These are phyloP conservation scores for Fusarium coffeatum DNA, from an alignment of 2,329 filamentous ascomycete genomes.

Conservation along the genomic window DNA sequence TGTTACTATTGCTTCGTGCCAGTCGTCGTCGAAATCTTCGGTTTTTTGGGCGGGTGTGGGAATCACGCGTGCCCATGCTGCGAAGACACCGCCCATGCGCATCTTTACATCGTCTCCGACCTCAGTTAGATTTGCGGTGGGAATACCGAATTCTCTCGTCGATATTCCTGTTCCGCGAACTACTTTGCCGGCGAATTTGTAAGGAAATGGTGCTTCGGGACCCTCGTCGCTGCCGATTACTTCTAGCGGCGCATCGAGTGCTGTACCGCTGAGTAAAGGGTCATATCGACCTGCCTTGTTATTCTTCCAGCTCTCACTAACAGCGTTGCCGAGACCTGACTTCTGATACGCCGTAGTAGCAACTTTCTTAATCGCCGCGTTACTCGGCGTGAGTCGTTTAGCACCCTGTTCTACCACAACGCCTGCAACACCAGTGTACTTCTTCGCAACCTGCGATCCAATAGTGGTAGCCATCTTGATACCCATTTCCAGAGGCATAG, in stretches of 20 bases:
- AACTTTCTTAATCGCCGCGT: slow-evolving; percentile 52
- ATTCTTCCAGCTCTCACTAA: slow-evolving; percentile 53
- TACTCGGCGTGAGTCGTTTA: slow-evolving; percentile 48
- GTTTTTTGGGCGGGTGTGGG: slow-evolving; percentile 46
- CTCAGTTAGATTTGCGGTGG: slow-evolving; percentile 65
- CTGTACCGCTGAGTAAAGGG: slow-evolving; percentile 48
- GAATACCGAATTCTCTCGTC: slow-evolving; percentile 57
- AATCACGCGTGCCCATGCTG: slow-evolving; percentile 69
- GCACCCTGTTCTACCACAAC: slow-evolving; percentile 56
- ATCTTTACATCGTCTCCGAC: slow-evolving; percentile 65
- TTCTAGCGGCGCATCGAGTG: slow-evolving; percentile 49
- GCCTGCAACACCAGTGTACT: slow-evolving; percentile 54
- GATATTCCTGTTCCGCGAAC: slow-evolving; percentile 58
- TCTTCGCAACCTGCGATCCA: slow-evolving; percentile 58
- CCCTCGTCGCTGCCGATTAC: slow-evolving; percentile 63
- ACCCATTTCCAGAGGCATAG: slow-evolving; percentile 74
- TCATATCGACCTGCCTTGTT: slow-evolving; percentile 54
- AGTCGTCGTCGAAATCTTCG: slow-evolving; percentile 56
- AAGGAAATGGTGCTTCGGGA: slow-evolving; percentile 64
- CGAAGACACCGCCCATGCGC: slow-evolving; percentile 70
- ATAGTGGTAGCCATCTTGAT: slow-evolving; percentile 66
- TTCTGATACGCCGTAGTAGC: slow-evolving; percentile 54
- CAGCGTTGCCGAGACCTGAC: slow-evolving; percentile 42
- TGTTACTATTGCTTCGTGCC: slow-evolving; percentile 70
- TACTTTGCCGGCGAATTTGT: slow-evolving; percentile 63